Percentiles rank a stretch among this genome's conserved stretches.
phyloP scores from a whole-genome alignment of 257 asterid species.

The Avicennia marina region DNA sequence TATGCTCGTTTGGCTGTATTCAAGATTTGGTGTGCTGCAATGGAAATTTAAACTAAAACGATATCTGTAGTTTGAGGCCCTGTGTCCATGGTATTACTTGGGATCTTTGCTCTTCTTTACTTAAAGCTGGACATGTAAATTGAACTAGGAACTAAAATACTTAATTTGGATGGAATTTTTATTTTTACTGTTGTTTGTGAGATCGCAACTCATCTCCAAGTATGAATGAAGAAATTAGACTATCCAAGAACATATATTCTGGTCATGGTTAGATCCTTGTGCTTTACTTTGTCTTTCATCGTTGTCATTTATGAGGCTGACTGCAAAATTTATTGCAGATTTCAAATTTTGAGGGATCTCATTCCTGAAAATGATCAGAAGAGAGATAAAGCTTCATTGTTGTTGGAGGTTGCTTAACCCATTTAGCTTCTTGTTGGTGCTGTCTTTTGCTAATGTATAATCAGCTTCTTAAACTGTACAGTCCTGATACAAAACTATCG shows the following conservation, averaged over 20 bases:
- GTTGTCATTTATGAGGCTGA: slow-evolving; percentile 10
- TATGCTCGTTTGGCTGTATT: neutral
- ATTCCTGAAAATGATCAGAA: slow-evolving; percentile 90
- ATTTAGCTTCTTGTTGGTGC: slow-evolving; percentile 16
- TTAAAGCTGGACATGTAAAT: too few relatives aligned
- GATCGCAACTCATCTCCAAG: too few relatives aligned
- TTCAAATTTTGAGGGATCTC: slow-evolving; percentile 77
- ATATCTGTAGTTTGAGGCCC: too few relatives aligned
- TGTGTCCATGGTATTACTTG: too few relatives aligned
- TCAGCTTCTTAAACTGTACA: neutral
- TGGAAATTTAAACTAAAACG: neutral
- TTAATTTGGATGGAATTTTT: neutral
- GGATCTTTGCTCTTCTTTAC: too few relatives aligned
- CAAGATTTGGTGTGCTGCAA: neutral
- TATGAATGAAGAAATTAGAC: neutral
- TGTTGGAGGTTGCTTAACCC: slow-evolving; percentile 60
- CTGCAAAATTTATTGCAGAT: slow-evolving; percentile 41
- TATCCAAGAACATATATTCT: neutral
- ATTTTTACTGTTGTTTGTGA: neutral
- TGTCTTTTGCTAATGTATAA: neutral
- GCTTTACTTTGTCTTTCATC: neutral
- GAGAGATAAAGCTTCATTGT: slow-evolving; percentile 97
- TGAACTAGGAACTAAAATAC: too few relatives aligned
- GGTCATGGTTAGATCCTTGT: neutral
- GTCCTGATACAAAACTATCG: slow-evolving; percentile 10